A percentile compares a stretch with the other conserved stretches of the same genome.
Conservation (phyloP, 1,284 basidiomycete genomes). For the Xerocomus amazonicus region DNA sequence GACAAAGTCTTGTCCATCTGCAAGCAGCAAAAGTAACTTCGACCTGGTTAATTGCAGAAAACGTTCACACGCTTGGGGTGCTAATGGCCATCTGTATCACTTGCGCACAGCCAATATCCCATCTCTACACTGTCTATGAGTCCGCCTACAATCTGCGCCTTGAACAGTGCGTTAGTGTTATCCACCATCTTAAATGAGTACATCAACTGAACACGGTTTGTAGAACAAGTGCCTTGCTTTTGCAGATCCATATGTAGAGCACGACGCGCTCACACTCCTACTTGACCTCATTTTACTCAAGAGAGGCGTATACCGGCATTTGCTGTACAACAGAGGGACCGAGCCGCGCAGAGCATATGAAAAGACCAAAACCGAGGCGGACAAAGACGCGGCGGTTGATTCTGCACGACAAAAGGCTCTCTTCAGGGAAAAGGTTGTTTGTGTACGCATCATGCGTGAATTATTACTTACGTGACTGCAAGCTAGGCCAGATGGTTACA, state of each 20-base stretch:
- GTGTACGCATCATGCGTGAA: not conserved
- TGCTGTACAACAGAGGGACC: conserved; percentile 83
- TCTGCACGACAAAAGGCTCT: conserved; percentile 1
- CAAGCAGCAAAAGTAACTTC: too few relatives aligned
- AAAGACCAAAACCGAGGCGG: conserved; percentile 4
- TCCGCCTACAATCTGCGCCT: conserved; percentile 81
- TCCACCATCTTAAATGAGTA: not conserved
- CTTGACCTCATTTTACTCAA: conserved; percentile 88
- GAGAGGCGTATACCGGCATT: conserved; percentile 81
- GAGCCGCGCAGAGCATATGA: conserved; percentile 47
- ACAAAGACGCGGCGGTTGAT: not conserved
- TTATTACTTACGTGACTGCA: conserved; percentile 25
- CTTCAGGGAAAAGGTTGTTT: conserved; percentile 25
- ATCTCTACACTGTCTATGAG: conserved; percentile 83
- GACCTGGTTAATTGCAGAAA: too few relatives aligned
- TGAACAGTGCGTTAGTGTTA: conserved; percentile 61
- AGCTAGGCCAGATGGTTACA: conserved; percentile 58
- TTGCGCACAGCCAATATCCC: conserved; percentile 64
- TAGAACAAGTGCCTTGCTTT: conserved; percentile 67
- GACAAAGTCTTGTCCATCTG: too few relatives aligned
- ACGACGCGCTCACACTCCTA: conserved; percentile 73
- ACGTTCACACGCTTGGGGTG: not conserved
- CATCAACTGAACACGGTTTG: conserved; percentile 9
- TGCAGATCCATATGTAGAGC: conserved; percentile 88
- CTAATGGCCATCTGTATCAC: conserved; percentile 81